Conservation (phyloP, 2,329 filamentous ascomycete genomes). For the Sporothrix inflata region DNA sequence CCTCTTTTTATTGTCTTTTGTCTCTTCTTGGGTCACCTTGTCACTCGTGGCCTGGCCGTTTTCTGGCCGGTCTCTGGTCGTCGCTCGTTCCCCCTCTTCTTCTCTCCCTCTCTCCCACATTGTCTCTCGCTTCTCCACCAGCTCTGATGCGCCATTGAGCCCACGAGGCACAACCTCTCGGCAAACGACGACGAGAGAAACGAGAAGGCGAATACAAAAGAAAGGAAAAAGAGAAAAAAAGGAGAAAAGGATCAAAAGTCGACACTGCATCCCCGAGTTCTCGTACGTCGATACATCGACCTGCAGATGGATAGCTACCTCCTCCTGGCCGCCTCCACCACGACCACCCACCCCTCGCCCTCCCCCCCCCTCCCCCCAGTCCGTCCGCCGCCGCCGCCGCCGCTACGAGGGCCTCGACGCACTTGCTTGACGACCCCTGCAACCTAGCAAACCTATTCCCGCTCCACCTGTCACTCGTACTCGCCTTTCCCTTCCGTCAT, state of each 20-base stretch:
- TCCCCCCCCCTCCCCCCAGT: background rate
- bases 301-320: slow-evolving; percentile 1
- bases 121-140: slow-evolving; percentile 20
- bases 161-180: slow-evolving; percentile 17
- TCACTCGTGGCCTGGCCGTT: background rate
- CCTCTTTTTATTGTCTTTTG: background rate
- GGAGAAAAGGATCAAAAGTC: background rate
- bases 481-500: slow-evolving; percentile 22
- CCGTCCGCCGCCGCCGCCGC: slow-evolving; percentile 18
- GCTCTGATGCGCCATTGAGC: slow-evolving; percentile 23
- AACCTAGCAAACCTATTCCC: slow-evolving; percentile 11
- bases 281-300: background rate
- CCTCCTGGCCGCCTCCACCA: background rate
- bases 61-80: background rate
- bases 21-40: background rate
- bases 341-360: background rate
- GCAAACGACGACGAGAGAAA: background rate
- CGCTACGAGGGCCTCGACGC: slow-evolving; percentile 20
- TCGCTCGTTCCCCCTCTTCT: background rate
- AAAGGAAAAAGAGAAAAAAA: background rate
- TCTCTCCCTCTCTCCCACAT: background rate
- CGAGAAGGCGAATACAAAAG: background rate
- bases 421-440: slow-evolving; percentile 17
- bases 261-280: background rate
- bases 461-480: slow-evolving; percentile 19